Percentiles rank a stretch among this genome's conserved stretches.
These are phyloP conservation scores for Phytophthora vignae DNA, from an alignment of 352 stramenopile species.

Conservation along the genomic window DNA sequence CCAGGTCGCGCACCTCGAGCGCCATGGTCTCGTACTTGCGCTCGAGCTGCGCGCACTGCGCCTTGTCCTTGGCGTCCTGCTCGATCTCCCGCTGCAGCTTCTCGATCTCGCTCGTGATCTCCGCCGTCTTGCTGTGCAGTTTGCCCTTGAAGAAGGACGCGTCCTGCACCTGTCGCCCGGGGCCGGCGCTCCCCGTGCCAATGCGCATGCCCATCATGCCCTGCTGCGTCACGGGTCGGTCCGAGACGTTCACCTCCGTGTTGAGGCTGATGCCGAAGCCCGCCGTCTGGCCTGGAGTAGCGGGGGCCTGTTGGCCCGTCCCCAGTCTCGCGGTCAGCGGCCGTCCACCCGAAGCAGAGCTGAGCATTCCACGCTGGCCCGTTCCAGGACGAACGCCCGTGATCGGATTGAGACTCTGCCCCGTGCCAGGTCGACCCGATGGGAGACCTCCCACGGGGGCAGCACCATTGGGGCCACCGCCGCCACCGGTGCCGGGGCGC, in stretches of 20 bases:
- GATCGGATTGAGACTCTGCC: slow-evolving; percentile 70
- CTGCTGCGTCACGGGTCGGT: slow-evolving; percentile 93
- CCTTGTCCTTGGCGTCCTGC: slow-evolving; percentile 88
- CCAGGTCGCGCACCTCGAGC: slow-evolving; percentile 80
- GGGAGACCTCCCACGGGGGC: slow-evolving; percentile 29
- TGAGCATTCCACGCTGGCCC: slow-evolving; percentile 56
- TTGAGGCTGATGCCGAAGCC: slow-evolving; percentile 86
- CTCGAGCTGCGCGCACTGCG: slow-evolving; percentile 89
- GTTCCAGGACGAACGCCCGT: slow-evolving; percentile 60
- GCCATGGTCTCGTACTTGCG: slow-evolving; percentile 80
- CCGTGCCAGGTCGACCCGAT: slow-evolving; percentile 59
- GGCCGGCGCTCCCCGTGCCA: slow-evolving; percentile 61
- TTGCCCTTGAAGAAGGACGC: slow-evolving; percentile 91
- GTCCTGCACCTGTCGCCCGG: slow-evolving; percentile 88
- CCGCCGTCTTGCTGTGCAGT: slow-evolving; percentile 90
- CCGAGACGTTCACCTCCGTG: slow-evolving; percentile 92
- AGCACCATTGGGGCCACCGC: slow-evolving; percentile 32
- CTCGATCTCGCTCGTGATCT: slow-evolving; percentile 86
- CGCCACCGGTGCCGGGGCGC: slow-evolving; percentile 63
- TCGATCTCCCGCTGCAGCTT: slow-evolving; percentile 87
- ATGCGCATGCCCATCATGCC: slow-evolving; percentile 94
- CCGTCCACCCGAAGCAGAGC: slow-evolving; percentile 56
- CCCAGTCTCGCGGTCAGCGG: slow-evolving; percentile 66
- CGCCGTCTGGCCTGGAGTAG: slow-evolving; percentile 71
- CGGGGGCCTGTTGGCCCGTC: slow-evolving; percentile 57